Conservation (phyloP, 2,329 filamentous ascomycete species). For the Decorospora gaudefroyi region DNA sequence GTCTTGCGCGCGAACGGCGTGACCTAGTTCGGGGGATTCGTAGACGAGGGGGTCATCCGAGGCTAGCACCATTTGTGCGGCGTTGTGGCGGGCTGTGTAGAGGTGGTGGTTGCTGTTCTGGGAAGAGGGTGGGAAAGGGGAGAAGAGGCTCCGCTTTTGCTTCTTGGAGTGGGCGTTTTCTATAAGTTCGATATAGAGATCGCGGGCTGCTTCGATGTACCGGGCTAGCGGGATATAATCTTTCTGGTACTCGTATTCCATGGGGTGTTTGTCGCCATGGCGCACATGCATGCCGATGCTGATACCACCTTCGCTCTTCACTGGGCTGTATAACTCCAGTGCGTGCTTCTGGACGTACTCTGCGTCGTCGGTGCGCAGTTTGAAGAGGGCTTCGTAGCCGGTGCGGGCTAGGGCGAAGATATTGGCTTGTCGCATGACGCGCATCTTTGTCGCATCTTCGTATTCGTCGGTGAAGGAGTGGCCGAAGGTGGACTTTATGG, state of each 20-base stretch:
- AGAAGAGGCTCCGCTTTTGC: constrained; percentile 4
- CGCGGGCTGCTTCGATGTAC: constrained; percentile 65
- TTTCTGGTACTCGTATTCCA: constrained; percentile 74
- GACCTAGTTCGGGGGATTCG: constrained; percentile 65
- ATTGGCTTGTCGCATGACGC: constrained; percentile 59
- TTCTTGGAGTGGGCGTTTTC: constrained; percentile 19
- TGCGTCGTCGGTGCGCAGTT: constrained; percentile 67
- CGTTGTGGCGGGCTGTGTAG: constrained; percentile 33
- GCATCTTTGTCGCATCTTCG: constrained; percentile 55
- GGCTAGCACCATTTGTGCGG: constrained; percentile 64
- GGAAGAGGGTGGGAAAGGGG: constrained; percentile 21
- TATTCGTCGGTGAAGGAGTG: constrained; percentile 60
- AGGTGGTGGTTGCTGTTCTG: constrained; percentile 42
- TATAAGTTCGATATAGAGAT: constrained; percentile 57
- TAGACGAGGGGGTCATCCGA: constrained; percentile 83
- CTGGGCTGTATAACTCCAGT: constrained; percentile 58
- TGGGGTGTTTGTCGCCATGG: constrained; percentile 76
- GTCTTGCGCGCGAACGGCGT: constrained; percentile 67
- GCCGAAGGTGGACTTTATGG: constrained; percentile 67
- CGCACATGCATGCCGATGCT: constrained; percentile 77
- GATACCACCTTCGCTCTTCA: constrained; percentile 55
- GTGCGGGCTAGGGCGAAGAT: constrained; percentile 70
- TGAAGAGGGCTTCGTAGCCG: constrained; percentile 76
- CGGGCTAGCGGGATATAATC: constrained; percentile 76
- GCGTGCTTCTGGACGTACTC: constrained; percentile 66